Base-by-base conservation (phyloP, 169 alveolate species). In the Eimeria zaria region DNA sequence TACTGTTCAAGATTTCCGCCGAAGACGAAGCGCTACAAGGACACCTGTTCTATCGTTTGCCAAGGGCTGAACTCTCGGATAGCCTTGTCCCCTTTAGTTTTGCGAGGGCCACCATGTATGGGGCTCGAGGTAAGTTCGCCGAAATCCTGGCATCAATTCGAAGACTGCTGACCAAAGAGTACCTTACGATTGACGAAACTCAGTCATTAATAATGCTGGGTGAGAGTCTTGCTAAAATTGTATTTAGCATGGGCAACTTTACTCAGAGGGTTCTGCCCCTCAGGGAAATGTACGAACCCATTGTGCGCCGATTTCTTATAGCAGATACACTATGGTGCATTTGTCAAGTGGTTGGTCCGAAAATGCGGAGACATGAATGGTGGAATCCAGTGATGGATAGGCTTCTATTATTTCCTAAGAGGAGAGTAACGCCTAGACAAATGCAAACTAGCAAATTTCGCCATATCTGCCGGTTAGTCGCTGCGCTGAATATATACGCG, bases 281-380 rank as follows among this genome's bases (percentile, higher is more conserved):
- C 33, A 18, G 55, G 33, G 53, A 73, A 5, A 0, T 73, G 18
- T 18, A 18, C 83, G 83, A 73, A 39, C 55, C 83, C 53, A 20
- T 73, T 36, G 39, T 18, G 83, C 91, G 91, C 4, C 91, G 91
- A 18, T 48, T 83, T 33, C 91, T 83, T 33, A 11, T 30, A 33
- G 74, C 55, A 20, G 74, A 83, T 53, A 39, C 46, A 20, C 46
- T 83, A 33, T 83, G 91, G 91, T 3, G 74, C 51, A 6, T 55
- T 53, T 53, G 91, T 39, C 20, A 53, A 83, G 91, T 83, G 53
- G 76, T 83, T 20, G 91, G 91, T 6, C 41, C 76, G 16, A 55
- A 74, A 55, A 55, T 83, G 91, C 46, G 36, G 73, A 83, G 5
- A 46, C 41, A 53, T 18, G 39, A 51, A 0, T 83, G 91, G 91